Base-by-base conservation (phyloP, 2,329 filamentous ascomycete species). In the Paecilomyces formosus region DNA sequence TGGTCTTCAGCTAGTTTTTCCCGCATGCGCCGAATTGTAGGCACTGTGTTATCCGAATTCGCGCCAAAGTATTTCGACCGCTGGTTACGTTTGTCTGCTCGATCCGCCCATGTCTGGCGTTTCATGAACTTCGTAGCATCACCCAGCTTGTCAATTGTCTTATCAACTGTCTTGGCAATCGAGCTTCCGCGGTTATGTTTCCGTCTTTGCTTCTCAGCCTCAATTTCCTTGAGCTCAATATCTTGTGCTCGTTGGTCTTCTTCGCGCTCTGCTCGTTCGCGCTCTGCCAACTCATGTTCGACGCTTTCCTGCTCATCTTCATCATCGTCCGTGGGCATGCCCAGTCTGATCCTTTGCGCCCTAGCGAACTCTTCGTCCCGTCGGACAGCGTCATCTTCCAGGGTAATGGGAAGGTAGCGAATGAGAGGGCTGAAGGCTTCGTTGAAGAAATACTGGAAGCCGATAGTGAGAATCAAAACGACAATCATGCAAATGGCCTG, bases 331-430 rank as follows among this genome's bases (percentile, higher is more conserved):
- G 81, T 79, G 35, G 72, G 71, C 11, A 89, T 72, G 0, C 87
- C 86, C 58, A 92, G 83, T 8, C 88, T 86, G 22, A 80, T 80
- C 58, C 87, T 85, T 70, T 95, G 91, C 3, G 87, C 88, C 53
- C 88, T 82, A 65, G 91, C 88, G 70, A 97, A 99, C 45, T 89
- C 90, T 68, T 93, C 86, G 65, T 99, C 94, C 6, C 93, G 87
- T n/a, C 90, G 78, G 0, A 94, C 90, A 2, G 94, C 94, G 69
- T 97, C 93, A 63, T 97, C 94, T 72, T 99, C 94, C 57, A 97
- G 86, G 0, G 93, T 97, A 63, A 97, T 95, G 0, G 94, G 94
- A 3, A 99, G 79, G 68, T 96, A 96, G 45, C 88, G 85, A 70
- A 96, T 87, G 9, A 99, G 81, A 2, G 94, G 93, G 0, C 85